These are phyloP conservation scores for Pseudoturritis turrita DNA, from an alignment of 345 rosid species.

Conservation along the genomic window DNA sequence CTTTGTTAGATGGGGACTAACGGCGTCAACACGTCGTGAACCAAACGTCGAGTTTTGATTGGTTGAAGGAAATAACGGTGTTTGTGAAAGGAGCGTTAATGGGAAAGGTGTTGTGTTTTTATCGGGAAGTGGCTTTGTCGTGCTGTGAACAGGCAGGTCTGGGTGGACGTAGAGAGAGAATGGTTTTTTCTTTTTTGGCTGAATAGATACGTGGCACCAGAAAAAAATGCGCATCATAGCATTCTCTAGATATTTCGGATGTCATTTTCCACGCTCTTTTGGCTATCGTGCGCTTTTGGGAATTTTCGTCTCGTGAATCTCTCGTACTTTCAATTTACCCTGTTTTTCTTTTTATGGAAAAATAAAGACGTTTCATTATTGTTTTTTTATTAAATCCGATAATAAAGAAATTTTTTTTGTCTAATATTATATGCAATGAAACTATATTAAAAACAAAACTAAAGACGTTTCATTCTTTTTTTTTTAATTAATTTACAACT, in stretches of 20 bases:
- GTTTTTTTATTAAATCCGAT: too few relatives aligned
- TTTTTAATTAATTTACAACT: too few relatives aligned
- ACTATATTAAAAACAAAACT: too few relatives aligned
- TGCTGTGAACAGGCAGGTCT: slow-evolving; percentile 72
- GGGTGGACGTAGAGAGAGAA: slow-evolving; percentile 34
- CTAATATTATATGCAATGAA: too few relatives aligned
- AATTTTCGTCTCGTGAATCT: slow-evolving; percentile 24
- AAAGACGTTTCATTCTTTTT: too few relatives aligned
- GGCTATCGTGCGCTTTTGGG: slow-evolving; percentile 27
- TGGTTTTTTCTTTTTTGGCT: neutral
- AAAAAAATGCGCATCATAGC: slow-evolving; percentile 31
- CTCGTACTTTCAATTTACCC: slow-evolving; percentile 17
- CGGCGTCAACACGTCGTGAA: slow-evolving; percentile 36
- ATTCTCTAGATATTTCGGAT: neutral
- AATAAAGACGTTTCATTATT: slow-evolving; percentile 31
- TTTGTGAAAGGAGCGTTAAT: slow-evolving; percentile 37
- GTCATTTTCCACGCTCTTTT: neutral
- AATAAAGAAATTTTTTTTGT: too few relatives aligned
- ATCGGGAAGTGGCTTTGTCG: slow-evolving; percentile 67
- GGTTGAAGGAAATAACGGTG: slow-evolving; percentile 42
- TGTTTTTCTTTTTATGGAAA: slow-evolving; percentile 28
- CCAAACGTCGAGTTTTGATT: slow-evolving; percentile 14
- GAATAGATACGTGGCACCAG: slow-evolving; percentile 23
- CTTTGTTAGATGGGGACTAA: slow-evolving; percentile 18
- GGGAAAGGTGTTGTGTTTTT: slow-evolving; percentile 60